Base-by-base conservation (phyloP, 768 basidiomycete genomes). In the Postia placenta region DNA sequence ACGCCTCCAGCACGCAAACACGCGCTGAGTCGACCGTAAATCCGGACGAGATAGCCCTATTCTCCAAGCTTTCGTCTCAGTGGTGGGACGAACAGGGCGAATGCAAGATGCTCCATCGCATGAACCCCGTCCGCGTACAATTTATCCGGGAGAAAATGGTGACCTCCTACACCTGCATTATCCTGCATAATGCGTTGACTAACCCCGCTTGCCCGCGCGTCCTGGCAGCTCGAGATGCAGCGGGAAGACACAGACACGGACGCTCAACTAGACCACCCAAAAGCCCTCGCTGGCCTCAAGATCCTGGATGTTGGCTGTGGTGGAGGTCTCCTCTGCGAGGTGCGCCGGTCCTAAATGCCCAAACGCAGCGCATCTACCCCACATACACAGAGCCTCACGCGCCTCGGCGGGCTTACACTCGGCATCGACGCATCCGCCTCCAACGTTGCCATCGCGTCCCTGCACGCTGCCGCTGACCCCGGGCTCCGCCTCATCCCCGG, bases 61-160 rank as follows among this genome's bases (percentile, higher is more conserved):
- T 97, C 65, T 91, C 93, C 2, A 74, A 77, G 23, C 81, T 96
- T 4, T 90, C 92, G 1, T 82, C 86, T n/a, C 74, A 83, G 60
- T 97, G 94, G 94, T 97, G 94, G 93, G 83, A 94, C 66, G 91
- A 95, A 61, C 78, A 74, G 17, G 94, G 95, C 56, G 94, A 97
- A 65, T 94, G 95, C 63, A 74, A 71, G 2, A 70, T 92, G 30
- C 69, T 99, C 27, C 96, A 98, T 62, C 80, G 81, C 60, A 97
- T 99, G 95, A 99, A 99, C 68, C 92, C 93, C 1, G 76, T 85
- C 11, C 74, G 96, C 36, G 76, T 93, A 58, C 79, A 80, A 48
- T 96, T 92, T 65, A 76, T 99, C 25, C 76, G 80, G 35, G 78
- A 89, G 56, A 92, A 92, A 63, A 56, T 92, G 30, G 64, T 62